Evolutionary conservation across 2,329 filamentous ascomycete genomes (phyloP).

Genomic region (Diplodia sapinea): DNA sequence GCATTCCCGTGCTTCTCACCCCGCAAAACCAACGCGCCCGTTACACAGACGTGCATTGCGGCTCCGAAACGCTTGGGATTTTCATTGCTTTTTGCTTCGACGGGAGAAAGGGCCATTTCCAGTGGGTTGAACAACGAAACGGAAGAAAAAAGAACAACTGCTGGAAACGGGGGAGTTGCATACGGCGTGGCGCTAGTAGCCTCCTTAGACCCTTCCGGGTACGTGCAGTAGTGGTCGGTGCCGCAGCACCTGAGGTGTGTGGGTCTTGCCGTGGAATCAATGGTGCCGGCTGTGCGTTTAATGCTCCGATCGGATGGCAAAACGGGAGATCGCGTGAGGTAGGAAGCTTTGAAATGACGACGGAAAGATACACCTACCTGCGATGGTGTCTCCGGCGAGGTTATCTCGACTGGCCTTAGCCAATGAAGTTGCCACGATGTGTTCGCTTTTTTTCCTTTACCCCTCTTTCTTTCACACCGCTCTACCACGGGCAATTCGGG

Average conservation of each 20-base stretch:
- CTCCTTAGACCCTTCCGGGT: not conserved
- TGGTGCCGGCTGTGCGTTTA: too few species aligned
- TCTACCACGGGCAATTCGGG: not conserved
- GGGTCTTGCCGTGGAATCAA: too few species aligned
- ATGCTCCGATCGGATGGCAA: too few species aligned
- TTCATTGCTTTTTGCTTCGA: not conserved
- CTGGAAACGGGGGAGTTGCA: not conserved
- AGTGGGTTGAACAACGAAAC: not conserved
- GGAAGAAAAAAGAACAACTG: not conserved
- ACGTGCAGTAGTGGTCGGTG: constrained; percentile 14
- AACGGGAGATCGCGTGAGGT: too few species aligned
- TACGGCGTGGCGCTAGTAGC: not conserved
- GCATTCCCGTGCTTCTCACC: not conserved
- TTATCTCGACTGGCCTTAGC: not conserved
- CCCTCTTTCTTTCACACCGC: not conserved
- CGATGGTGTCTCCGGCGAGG: not conserved
- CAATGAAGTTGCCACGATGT: not conserved
- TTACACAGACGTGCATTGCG: not conserved
- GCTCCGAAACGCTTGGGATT: not conserved
- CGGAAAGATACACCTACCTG: not conserved
- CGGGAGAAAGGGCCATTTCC: not conserved
- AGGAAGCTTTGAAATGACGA: too few species aligned
- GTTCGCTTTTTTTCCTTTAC: too few species aligned
- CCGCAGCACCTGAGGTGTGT: not conserved
- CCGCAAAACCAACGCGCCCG: not conserved